A percentile compares a stretch with the other conserved stretches of the same genome.
phyloP scores from a whole-genome alignment of 441 rosid species.

The Pelargonium fulgidum region DNA sequence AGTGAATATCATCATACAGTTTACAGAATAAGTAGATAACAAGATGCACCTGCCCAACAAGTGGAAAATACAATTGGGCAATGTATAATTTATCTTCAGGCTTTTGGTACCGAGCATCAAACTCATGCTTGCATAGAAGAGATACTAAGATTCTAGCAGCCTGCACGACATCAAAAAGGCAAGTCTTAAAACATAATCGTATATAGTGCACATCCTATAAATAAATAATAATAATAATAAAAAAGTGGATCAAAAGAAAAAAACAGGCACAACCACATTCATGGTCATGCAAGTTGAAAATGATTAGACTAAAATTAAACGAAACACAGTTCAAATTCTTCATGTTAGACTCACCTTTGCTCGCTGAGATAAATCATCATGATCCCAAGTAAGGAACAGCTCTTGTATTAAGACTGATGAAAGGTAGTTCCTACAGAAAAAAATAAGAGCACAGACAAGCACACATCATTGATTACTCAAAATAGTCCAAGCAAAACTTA shows the following conservation, averaged over 20 bases:
- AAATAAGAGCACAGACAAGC: conserved; percentile 25
- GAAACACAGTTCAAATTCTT: conserved; percentile 1
- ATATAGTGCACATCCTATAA: conserved; percentile 11
- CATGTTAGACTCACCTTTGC: conserved; percentile 56
- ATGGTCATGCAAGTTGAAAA: neutral
- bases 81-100: conserved; percentile 98
- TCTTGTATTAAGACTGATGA: conserved; percentile 95
- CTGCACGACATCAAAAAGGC: conserved; percentile 32
- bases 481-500: neutral
- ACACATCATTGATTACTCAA: conserved; percentile 7
- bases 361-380: conserved; percentile 89
- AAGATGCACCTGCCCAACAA: conserved; percentile 76
- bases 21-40: neutral
- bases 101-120: conserved; percentile 97
- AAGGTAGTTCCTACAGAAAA: conserved; percentile 88
- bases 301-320: conserved; percentile 5
- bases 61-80: conserved; percentile 90
- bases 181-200: conserved; percentile 17
- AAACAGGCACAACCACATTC: neutral
- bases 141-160: conserved; percentile 94
- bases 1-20: conserved; percentile 6
- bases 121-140: conserved; percentile 94
- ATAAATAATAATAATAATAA: neutral
- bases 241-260: conserved; percentile 7
- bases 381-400: conserved; percentile 96